Evolutionary conservation across 306 rosid genomes (phyloP), one percentile per base, ranked within the genome.

Genomic region (Ziziphus jujuba): DNA sequence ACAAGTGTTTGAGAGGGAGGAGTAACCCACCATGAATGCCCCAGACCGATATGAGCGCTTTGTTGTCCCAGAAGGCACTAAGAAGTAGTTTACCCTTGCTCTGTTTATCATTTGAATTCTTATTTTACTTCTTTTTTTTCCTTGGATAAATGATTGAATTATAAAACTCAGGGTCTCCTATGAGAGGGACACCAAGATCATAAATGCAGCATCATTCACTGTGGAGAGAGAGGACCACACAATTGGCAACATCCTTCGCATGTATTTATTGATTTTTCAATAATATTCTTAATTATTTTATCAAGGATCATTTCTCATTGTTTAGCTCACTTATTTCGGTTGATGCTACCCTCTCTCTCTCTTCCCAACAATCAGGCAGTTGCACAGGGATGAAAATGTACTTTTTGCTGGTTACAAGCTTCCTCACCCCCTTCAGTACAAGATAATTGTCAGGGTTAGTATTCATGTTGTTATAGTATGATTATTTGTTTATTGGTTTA

Each of bases 151-250:
- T 24, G 11, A 15, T 60, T 19, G 21, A 23, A 19, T 6, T 13
- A 20, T 15, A 15, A 25, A 25, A 57, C 17, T n/a, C 44, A 92
- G 93, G 96, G 98, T 92, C 20, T 87, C 98, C 5, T 92, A 90
- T 10, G 93, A 87, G 86, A 88, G 97, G 81, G 97, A 92, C 82
- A 92, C 97, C 0, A 87, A 92, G 88, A 90, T 92, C 52, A 90
- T 92, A 61, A 90, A 88, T 36, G 98, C 98, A 0, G 97, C 98
- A 0, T 84, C 93, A 3, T 86, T 92, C 75, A 86, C 92, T 4
- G 65, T 92, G 13, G 97, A 92, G 84, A 76, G 98, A 78, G 98
- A 92, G 65, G 98, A 92, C 23, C 97, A 90, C 80, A 92, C 98
- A 0, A 77, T 92, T 4, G 97, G 93, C 53, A 87, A 90, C 85